A percentile compares a stretch with the other conserved stretches of the same genome.
phyloP scores from a whole-genome alignment of 768 basidiomycete genomes.

The Trametes cingulata region DNA sequence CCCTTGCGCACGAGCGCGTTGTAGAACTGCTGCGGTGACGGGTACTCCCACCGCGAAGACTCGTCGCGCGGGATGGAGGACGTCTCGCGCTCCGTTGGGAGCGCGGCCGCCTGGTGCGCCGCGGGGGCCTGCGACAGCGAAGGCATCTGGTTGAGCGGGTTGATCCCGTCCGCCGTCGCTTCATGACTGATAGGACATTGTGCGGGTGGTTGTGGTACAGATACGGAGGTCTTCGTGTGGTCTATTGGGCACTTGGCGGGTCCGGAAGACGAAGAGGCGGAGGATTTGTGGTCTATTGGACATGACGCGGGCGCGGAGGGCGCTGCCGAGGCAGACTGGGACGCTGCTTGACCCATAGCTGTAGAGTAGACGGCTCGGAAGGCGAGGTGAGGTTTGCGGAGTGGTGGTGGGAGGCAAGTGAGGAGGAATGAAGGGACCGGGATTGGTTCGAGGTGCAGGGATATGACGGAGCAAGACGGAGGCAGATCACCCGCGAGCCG shows the following conservation, averaged over 20 bases:
- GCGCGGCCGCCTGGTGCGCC: slow-evolving; percentile 51
- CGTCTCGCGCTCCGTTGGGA: slow-evolving; percentile 73
- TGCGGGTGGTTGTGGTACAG: slow-evolving; percentile 32
- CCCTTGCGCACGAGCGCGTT: slow-evolving; percentile 96
- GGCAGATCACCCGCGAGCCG: background rate
- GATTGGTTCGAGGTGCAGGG: background rate
- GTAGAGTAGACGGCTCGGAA: background rate
- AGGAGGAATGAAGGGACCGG: background rate
- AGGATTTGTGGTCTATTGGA: slow-evolving; percentile 23
- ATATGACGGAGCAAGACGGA: slow-evolving; percentile 19
- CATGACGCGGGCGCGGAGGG: slow-evolving; percentile 23
- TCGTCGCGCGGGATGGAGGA: slow-evolving; percentile 84
- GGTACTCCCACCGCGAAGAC: slow-evolving; percentile 83
- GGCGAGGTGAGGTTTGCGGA: background rate
- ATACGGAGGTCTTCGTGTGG: slow-evolving; percentile 28
- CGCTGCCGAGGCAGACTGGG: slow-evolving; percentile 26
- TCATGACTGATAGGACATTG: slow-evolving; percentile 67
- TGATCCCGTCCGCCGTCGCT: slow-evolving; percentile 40
- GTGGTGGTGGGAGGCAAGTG: background rate
- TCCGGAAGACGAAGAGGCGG: slow-evolving; percentile 11
- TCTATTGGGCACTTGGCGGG: slow-evolving; percentile 42
- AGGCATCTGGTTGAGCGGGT: slow-evolving; percentile 87
- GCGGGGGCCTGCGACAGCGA: slow-evolving; percentile 69
- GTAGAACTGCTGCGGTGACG: slow-evolving; percentile 96
- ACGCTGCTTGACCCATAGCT: slow-evolving; percentile 33